Percentiles rank a stretch among this genome's conserved stretches.
Evolutionary conservation across 169 alveolate genomes (phyloP).

Genomic region (Plasmodium falciparum): DNA sequence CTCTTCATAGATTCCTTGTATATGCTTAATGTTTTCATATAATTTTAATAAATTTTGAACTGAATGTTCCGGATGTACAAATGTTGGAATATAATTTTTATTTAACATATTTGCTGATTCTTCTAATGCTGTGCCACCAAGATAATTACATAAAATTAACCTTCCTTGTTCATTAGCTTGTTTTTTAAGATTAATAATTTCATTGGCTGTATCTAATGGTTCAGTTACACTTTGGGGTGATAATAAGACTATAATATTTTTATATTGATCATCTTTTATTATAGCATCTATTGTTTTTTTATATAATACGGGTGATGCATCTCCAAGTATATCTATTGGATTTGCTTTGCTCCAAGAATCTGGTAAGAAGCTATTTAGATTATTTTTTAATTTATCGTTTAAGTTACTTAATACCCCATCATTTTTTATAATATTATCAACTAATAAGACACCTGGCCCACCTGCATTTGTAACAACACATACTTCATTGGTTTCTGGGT

Average conservation of each 20-base stretch:
- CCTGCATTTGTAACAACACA: slow-evolving; percentile 89
- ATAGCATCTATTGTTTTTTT: slow-evolving; percentile 81
- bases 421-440: slow-evolving; percentile 81
- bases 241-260: slow-evolving; percentile 81
- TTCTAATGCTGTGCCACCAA: slow-evolving; percentile 86
- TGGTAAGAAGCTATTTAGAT: slow-evolving; percentile 81
- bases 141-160: slow-evolving; percentile 72
- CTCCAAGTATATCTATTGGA: slow-evolving; percentile 90
- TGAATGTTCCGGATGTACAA: slow-evolving; percentile 83
- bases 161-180: not conserved
- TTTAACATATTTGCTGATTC: slow-evolving; percentile 79
- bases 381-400: slow-evolving; percentile 61
- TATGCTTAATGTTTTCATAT: slow-evolving; percentile 37
- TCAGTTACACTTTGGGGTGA: slow-evolving; percentile 86
- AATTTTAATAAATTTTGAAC: slow-evolving; percentile 59
- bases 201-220: slow-evolving; percentile 62
- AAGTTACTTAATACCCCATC: slow-evolving; percentile 81
- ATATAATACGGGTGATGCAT: slow-evolving; percentile 86
- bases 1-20: slow-evolving; percentile 51
- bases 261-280: slow-evolving; percentile 80
- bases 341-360: slow-evolving; percentile 85
- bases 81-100: slow-evolving; percentile 81
- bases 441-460: slow-evolving; percentile 88
- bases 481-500: slow-evolving; percentile 82
- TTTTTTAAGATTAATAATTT: slow-evolving; percentile 40